Percentiles rank a stretch among this genome's conserved stretches.
These are phyloP conservation scores for Zygnema cylindricum DNA, from an alignment of 139 green algal genomes.

Conservation along the genomic window DNA sequence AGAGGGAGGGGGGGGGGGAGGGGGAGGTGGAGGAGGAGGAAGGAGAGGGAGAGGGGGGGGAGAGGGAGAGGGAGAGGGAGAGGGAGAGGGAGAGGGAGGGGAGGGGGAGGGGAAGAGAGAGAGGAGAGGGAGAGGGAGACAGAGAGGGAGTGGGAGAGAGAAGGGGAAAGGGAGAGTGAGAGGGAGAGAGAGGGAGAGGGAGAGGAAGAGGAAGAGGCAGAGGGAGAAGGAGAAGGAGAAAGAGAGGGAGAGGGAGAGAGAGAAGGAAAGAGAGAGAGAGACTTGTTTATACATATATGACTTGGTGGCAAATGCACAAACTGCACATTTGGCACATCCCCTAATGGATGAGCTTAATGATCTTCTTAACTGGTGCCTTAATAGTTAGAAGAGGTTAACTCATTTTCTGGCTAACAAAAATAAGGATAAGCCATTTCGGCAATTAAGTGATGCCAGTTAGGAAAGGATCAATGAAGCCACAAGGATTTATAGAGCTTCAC, in stretches of 20 bases:
- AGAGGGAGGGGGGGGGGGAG: not conserved
- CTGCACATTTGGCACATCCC: too few species aligned
- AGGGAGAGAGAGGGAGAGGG: conserved; percentile 11
- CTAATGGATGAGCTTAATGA: too few species aligned
- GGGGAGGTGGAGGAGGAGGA: not conserved
- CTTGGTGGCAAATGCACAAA: too few species aligned
- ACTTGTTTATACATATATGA: too few species aligned
- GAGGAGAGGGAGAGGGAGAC: not conserved
- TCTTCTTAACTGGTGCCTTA: too few species aligned
- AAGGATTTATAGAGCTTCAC: too few species aligned
- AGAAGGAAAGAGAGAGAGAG: too few species aligned
- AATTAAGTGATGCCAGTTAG: too few species aligned
- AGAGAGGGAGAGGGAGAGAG: not conserved
- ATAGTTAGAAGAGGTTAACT: too few species aligned
- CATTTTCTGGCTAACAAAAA: too few species aligned
- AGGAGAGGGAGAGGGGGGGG: not conserved
- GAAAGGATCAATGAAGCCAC: too few species aligned
- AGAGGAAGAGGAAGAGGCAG: conserved; percentile 18
- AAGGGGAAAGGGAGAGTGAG: not conserved
- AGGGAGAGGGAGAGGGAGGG: not conserved
- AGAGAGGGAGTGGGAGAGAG: conserved; percentile 8
- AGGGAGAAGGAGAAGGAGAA: not conserved
- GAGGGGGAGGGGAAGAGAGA: not conserved
- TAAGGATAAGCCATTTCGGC: too few species aligned
- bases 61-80: not conserved